Evolutionary conservation across 305 asterid species (phyloP), one percentile per base, ranked within the genome.

Genomic region (Withania somnifera): DNA sequence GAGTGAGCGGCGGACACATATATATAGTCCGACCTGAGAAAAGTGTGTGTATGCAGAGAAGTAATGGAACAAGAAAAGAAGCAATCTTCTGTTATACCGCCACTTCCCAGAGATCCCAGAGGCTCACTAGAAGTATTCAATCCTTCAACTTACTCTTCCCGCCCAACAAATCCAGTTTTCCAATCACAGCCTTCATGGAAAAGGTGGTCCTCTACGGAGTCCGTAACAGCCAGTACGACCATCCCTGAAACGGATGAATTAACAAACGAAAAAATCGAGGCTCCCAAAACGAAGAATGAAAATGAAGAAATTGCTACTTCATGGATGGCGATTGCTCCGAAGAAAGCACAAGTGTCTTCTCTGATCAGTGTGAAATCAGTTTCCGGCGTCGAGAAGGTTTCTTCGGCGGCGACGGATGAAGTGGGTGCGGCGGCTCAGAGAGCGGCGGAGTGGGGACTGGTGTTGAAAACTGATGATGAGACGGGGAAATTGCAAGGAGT

Each of bases 391-490:
- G 38, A 38, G 76, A 36, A 38, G 45, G 28, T 17, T 3, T 13
- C 0, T 7, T 20, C 68, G 3, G 73, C 38, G 78, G 83, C 85
- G 13, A 38, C 68, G 22, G 85, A 89, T 14, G 95, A 84, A 79
- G 83, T 67, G 17, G 97, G 94, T 40, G 90, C 88, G 24, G 99
- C 97, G 5, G 97, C 93, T 0, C 91, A 94, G 28, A 89, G 98
- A 84, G 99, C 99, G 1, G 99, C 99, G 5, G 99, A 95, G 90
- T 94, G 99, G 99, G 99, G 99, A 1, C 60, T 95, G 53, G 95
- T 93, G 51, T 81, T 95, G 86, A 90, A 92, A 82, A 93, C 97
- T 0, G 97, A 95, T 26, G 88, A 88, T 10, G 97, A 94, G 84
- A 93, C 98, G 3, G 99, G 99, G 1, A 94, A 92, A 17, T 89